Base-by-base conservation (phyloP, 495 filamentous ascomycete genomes). In the Hamigera avellanea region DNA sequence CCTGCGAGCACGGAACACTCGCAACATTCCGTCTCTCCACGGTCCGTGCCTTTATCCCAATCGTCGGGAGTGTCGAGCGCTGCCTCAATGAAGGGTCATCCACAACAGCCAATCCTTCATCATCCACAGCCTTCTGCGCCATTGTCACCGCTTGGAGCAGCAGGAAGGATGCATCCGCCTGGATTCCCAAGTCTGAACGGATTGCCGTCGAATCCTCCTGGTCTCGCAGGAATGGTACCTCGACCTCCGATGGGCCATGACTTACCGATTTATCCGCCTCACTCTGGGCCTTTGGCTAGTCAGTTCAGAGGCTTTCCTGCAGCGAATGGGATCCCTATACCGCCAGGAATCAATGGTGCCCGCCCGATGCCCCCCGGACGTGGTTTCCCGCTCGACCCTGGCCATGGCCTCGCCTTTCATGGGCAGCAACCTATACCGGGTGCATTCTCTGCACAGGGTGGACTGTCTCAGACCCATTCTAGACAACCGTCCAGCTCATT, bases 361-460 rank as follows among this genome's bases (percentile, higher is more conserved):
- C 68, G 71, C 39, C 70, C 75, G 19, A 66, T 74, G 34, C 70
- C 70, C n/a, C 70, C 71, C 16, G 73, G 71, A 13, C 69, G 83
- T 43, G 73, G 76, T 1, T 82, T 79, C 45, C 72, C 76, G 9
- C 63, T 78, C 43, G 73, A 72, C 33, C 66, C 57, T 15, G 60
- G 52, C 2, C 60, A 57, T 32, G 53, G 52, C 6, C 39, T 60
- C 28, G 44, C 53, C 16, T 64, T 64, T 42, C 48, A 54, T 30
- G 46, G 44, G n/a, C 56, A 53, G 18, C 58, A 51, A 38, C 56
- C 58, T 38, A 44, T 57, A 23, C 43, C 57, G 16, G 45, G 54
- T 28, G 46, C 46, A 35, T 59, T 60, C 32, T 45, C 57, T 16
- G 38, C 52, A 34, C 64, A 56, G 19, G 35, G 46, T 28, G 52